Conservation (phyloP, 148 eudicot species). For the Polygonum aviculare region DNA sequence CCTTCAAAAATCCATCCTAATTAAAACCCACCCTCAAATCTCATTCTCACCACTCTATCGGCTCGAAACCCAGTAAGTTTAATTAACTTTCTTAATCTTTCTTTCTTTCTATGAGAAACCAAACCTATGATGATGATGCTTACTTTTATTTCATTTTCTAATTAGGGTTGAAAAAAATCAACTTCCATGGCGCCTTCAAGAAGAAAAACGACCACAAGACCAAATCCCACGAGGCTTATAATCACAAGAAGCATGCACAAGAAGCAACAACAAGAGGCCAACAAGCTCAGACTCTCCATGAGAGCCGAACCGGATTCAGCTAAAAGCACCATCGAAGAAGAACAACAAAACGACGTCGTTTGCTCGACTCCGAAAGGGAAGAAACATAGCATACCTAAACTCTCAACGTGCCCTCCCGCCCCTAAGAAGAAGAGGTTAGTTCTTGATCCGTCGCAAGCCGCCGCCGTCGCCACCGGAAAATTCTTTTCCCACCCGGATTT, state of each 20-base stretch:
- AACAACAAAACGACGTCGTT: not conserved
- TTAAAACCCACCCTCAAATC: not conserved
- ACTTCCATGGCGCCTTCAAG: conserved; percentile 3
- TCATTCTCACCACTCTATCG: too few species aligned
- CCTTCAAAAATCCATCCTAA: not conserved
- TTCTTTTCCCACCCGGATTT: conserved; percentile 50
- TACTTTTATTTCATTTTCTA: not conserved
- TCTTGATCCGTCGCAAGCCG: not conserved
- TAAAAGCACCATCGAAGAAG: not conserved
- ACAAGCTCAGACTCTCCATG: not conserved
- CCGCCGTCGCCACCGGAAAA: conserved; percentile 13
- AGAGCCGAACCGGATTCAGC: not conserved
- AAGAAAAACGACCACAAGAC: not conserved
- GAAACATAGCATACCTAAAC: conserved; percentile 36
- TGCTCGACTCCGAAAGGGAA: conserved; percentile 46
- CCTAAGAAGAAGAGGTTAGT: conserved; percentile 37
- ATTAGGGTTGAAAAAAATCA: not conserved
- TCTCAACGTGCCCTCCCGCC: conserved; percentile 48
- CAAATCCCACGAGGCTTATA: conserved; percentile 11
- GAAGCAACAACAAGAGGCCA: conserved; percentile 11
- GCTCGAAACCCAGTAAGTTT: too few species aligned
- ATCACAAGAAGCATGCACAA: conserved; percentile 31
- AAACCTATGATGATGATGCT: too few species aligned
- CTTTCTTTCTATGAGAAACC: too few species aligned
- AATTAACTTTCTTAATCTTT: too few species aligned